These are phyloP conservation scores for Gossypium sturtianum DNA, from an alignment of 345 rosid species.

Conservation along the genomic window DNA sequence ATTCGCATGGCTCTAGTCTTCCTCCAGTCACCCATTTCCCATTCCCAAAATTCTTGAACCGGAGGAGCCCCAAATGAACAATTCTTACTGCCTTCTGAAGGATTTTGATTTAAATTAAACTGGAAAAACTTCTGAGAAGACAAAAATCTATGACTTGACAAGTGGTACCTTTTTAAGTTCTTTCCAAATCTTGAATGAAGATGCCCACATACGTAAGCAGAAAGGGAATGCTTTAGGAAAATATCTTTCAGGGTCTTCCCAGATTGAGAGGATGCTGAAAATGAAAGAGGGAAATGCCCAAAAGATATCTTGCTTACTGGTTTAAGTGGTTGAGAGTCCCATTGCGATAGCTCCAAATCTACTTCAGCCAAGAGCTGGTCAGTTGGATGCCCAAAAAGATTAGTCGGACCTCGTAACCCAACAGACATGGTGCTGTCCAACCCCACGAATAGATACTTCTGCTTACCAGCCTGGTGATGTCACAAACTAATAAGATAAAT, in stretches of 20 bases:
- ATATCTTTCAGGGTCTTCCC: constrained; percentile 62
- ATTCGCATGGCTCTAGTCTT: constrained; percentile 74
- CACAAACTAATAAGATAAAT: constrained; percentile 12
- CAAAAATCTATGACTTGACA: constrained; percentile 24
- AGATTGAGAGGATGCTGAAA: constrained; percentile 57
- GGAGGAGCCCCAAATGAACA: constrained; percentile 57
- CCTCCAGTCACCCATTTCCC: constrained; percentile 99
- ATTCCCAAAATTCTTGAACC: constrained; percentile 80
- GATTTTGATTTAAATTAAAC: constrained; percentile 52
- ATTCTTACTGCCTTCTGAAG: constrained; percentile 35
- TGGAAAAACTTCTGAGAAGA: constrained; percentile 54
- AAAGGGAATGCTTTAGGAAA: constrained; percentile 78
- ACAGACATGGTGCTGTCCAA: constrained; percentile 73
- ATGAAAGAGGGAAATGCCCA: constrained; percentile 92
- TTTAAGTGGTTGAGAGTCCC: constrained; percentile 54
- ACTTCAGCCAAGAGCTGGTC: constrained; percentile 58
- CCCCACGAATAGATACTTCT: constrained; percentile 75
- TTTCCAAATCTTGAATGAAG: constrained; percentile 80
- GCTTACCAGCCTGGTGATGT: constrained; percentile 44
- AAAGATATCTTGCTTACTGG: constrained; percentile 74
- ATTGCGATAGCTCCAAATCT: constrained; percentile 63
- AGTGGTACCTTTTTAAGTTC: constrained; percentile 82
- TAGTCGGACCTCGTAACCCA: constrained; percentile 92
- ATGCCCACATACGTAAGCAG: constrained; percentile 87
- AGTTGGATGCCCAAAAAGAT: constrained; percentile 92